Base-by-base conservation (phyloP, 1,284 basidiomycete species). In the Mrakiaceae sp. region DNA sequence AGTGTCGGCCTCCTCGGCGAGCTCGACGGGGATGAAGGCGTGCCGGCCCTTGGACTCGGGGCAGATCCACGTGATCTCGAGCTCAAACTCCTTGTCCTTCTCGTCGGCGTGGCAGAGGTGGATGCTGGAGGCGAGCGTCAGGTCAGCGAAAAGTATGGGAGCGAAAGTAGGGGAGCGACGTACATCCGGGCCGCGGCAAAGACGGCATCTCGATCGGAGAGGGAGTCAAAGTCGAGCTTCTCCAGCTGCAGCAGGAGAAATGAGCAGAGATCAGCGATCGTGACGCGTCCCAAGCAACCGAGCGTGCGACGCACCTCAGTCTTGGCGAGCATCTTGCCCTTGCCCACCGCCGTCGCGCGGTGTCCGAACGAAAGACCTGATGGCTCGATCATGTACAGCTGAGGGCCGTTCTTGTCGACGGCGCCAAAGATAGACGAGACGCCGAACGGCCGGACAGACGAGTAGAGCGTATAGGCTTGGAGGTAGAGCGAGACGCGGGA, bases 21-120 rank as follows among this genome's bases (percentile, higher is more conserved):
- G 78, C 54, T 92, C 91, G 66, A 83, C 83, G 46, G 95, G 95
- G 63, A 98, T 90, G 11, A 84, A 81, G 46, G 83, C 79, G 75
- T 98, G 93, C 62, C 86, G 78, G 58, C 84, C 85, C 43, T 87
- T 85, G 39, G 88, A 90, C 78, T 96, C 91, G 43, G 85, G 82
- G 44, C 92, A 85, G 67, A 98, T 85, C 96, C 96, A 99, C 50
- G 93, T 90, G 81, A 99, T 84, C 77, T 99, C 96, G 40, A 99
- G 83, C 76, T 98, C 96, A 71, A 99, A 98, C 63, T 93, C 88
- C 74, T 96, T 96, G 78, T 98, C 95, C 76, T 98, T 97, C 66
- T 89, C 78, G 69, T 98, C 96, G 69, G 98, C 95, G 74, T 99
- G 96, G 12, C 96, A 93, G 64, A 94, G 84, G 78, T 98, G 93